These are phyloP conservation scores for Solanum gracilifrons DNA, from an alignment of 257 asterid genomes.

Conservation along the genomic window DNA sequence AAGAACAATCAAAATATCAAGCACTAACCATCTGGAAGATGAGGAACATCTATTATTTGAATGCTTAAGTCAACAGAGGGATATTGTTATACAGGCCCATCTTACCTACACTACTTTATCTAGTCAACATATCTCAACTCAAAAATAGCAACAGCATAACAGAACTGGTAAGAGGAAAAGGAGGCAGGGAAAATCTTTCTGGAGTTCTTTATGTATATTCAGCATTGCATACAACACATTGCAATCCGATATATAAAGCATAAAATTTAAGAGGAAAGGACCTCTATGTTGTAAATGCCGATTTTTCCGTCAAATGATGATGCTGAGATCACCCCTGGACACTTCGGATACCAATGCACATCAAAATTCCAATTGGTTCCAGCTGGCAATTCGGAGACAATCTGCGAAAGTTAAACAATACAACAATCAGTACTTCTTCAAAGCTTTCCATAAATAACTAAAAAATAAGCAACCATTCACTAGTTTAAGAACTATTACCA, in stretches of 20 bases:
- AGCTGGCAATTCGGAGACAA: conserved; percentile 89
- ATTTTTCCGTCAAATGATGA: conserved; percentile 97
- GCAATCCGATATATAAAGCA: not conserved
- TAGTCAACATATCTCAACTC: not conserved
- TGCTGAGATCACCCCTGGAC: conserved; percentile 93
- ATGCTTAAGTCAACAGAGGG: not conserved
- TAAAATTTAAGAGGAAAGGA: conserved; percentile 7
- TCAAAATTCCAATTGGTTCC: conserved; percentile 98
- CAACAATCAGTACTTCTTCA: not conserved
- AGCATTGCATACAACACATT: not conserved
- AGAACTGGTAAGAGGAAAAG: not conserved
- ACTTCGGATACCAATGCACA: conserved; percentile 86
- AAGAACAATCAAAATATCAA: not conserved
- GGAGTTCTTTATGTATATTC: not conserved
- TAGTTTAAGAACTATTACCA: not conserved
- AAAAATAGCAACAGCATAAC: not conserved
- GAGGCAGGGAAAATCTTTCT: not conserved
- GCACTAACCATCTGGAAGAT: not conserved
- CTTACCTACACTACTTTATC: not conserved
- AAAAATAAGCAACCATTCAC: not conserved
- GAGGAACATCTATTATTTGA: not conserved
- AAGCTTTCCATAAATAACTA: not conserved
- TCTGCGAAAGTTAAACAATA: conserved; percentile 28
- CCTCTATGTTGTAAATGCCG: conserved; percentile 93
- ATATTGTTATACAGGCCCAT: not conserved